phyloP scores from a whole-genome alignment of 2,329 filamentous ascomycete species.

The Penicillium sp. region DNA sequence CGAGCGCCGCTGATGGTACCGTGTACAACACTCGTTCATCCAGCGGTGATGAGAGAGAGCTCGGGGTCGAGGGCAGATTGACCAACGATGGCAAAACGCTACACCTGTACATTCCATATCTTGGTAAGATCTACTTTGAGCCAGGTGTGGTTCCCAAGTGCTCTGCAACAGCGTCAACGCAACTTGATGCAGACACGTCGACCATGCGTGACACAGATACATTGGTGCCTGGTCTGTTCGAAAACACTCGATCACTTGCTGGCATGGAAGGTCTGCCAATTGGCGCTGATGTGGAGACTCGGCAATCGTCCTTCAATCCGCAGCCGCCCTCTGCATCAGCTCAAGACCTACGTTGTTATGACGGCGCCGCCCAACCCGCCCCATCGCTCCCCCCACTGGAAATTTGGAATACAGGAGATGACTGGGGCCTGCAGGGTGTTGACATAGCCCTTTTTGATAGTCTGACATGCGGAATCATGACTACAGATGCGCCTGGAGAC shows the following conservation, averaged over 20 bases:
- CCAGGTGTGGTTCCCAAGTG: slow-evolving; percentile 15
- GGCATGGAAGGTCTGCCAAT: not conserved
- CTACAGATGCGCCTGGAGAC: not conserved
- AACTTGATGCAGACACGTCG: not conserved
- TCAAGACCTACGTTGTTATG: not conserved
- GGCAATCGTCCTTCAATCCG: not conserved
- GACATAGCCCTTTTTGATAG: slow-evolving; percentile 14
- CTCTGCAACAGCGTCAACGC: not conserved
- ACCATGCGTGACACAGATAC: not conserved
- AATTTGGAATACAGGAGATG: not conserved
- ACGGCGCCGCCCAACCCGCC: not conserved
- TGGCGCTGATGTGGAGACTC: not conserved
- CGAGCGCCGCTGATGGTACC: slow-evolving; percentile 32
- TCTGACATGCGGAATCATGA: slow-evolving; percentile 5
- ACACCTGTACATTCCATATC: slow-evolving; percentile 45
- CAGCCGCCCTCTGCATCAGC: not conserved
- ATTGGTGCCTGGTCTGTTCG: not conserved
- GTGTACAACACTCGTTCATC: slow-evolving; percentile 28
- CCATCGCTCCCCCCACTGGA: not conserved
- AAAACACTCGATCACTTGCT: not conserved
- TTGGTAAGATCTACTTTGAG: slow-evolving; percentile 43
- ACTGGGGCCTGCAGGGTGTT: slow-evolving; percentile 15
- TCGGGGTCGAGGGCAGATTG: slow-evolving; percentile 29
- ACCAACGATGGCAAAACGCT: slow-evolving; percentile 25
- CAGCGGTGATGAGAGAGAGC: slow-evolving; percentile 14